phyloP scores from a whole-genome alignment of 768 basidiomycete genomes.

The Psilocybe sp. region DNA sequence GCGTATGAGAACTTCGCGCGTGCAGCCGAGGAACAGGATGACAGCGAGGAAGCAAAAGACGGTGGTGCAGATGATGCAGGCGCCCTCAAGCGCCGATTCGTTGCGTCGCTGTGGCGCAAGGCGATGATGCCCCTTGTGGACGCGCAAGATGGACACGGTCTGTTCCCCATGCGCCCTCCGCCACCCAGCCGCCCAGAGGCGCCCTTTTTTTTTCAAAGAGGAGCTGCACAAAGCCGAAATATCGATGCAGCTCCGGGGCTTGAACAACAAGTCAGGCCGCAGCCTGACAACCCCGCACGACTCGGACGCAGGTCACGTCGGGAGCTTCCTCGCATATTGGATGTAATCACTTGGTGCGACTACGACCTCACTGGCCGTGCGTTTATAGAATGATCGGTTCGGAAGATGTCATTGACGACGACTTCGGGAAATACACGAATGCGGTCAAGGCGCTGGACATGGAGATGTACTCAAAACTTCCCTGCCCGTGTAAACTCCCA shows the following conservation, averaged over 20 bases:
- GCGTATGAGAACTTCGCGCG: conserved; percentile 37
- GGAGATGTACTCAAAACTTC: too few relatives aligned
- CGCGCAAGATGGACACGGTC: conserved; percentile 33
- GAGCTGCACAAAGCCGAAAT: conserved; percentile 27
- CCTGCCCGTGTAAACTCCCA: too few relatives aligned
- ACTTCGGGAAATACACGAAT: too few relatives aligned
- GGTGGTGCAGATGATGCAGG: conserved; percentile 20
- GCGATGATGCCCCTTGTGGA: conserved; percentile 41
- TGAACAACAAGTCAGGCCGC: background rate
- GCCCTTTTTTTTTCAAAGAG: conserved; percentile 28
- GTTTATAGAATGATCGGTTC: too few relatives aligned
- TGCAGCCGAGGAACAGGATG: conserved; percentile 21
- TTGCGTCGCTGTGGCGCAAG: conserved; percentile 36
- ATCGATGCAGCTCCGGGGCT: conserved; percentile 17
- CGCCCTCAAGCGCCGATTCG: conserved; percentile 33
- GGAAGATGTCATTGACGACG: too few relatives aligned
- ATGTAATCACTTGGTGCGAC: too few relatives aligned
- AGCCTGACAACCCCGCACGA: too few relatives aligned
- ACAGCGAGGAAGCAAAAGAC: conserved; percentile 22
- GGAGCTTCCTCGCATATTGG: too few relatives aligned
- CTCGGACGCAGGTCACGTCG: background rate
- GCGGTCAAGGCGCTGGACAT: too few relatives aligned
- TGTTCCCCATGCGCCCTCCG: conserved; percentile 34
- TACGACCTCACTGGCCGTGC: too few relatives aligned
- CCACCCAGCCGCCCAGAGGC: conserved; percentile 23